Conservation (phyloP, 129 eudicot species). For the Artemisia annua region DNA sequence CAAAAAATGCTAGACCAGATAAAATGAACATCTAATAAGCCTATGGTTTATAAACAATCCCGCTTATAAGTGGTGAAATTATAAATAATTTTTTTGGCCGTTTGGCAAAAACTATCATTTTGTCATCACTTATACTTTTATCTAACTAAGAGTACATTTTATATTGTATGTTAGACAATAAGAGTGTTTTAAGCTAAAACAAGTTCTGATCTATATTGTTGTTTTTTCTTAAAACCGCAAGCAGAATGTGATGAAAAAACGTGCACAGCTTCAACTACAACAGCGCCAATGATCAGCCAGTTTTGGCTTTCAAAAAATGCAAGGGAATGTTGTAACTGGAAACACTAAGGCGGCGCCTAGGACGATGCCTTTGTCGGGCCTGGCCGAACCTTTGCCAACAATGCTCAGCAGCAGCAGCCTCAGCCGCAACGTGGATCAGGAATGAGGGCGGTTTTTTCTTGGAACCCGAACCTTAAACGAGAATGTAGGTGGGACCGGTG, state of each 20-base stretch:
- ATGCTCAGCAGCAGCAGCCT: constrained; percentile 31
- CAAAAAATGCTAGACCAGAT: too few relatives aligned
- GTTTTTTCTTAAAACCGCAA: constrained; percentile 35
- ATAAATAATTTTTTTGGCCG: too few relatives aligned
- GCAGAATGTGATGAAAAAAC: constrained; percentile 37
- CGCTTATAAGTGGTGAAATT: too few relatives aligned
- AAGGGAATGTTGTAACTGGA: constrained; percentile 17
- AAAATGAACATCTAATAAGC: too few relatives aligned
- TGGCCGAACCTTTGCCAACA: constrained; percentile 85
- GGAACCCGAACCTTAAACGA: constrained; percentile 49
- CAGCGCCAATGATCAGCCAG: constrained; percentile 24
- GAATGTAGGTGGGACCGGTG: constrained; percentile 84
- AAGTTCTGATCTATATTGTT: not conserved
- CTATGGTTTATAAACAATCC: too few relatives aligned
- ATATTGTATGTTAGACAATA: not conserved
- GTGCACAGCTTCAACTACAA: constrained; percentile 28
- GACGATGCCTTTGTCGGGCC: constrained; percentile 30
- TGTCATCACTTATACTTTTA: too few relatives aligned
- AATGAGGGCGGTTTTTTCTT: constrained; percentile 65
- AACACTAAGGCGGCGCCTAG: constrained; percentile 3
- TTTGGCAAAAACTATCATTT: too few relatives aligned
- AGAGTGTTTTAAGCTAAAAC: too few relatives aligned
- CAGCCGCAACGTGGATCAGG: constrained; percentile 48
- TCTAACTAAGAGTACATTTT: not conserved
- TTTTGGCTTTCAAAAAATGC: constrained; percentile 31